A percentile compares a stretch with the other conserved stretches of the same genome.
phyloP scores from a whole-genome alignment of 2,329 filamentous ascomycete species.

The Diaporthe vexans region DNA sequence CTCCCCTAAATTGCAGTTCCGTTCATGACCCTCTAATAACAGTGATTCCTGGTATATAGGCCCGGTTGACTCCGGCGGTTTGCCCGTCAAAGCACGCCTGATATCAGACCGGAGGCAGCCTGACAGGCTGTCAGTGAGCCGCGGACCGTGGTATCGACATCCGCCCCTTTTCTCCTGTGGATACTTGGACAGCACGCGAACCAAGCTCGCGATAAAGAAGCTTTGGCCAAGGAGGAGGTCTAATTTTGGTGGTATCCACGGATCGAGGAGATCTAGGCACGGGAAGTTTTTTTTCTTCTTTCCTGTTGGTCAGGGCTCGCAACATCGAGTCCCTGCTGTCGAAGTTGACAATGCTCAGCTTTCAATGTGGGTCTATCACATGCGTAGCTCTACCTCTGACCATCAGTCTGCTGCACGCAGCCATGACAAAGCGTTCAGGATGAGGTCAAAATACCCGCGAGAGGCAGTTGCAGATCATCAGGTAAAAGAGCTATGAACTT shows the following conservation, averaged over 20 bases:
- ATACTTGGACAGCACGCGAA: slow-evolving; percentile 17
- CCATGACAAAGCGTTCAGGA: neutral
- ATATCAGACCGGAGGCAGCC: slow-evolving; percentile 13
- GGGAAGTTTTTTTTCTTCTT: neutral
- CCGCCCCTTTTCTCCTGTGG: slow-evolving; percentile 35
- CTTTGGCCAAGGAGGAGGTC: slow-evolving; percentile 33
- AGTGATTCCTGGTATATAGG: slow-evolving; percentile 24
- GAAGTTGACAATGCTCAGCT: neutral
- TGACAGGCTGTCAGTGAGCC: slow-evolving; percentile 25
- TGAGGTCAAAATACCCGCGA: neutral
- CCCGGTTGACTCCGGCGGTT: slow-evolving; percentile 28
- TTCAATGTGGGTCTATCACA: neutral
- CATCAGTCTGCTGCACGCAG: neutral
- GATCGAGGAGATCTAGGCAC: slow-evolving; percentile 13
- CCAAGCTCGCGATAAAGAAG: slow-evolving; percentile 28
- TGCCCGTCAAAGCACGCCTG: slow-evolving; percentile 21
- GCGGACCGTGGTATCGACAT: slow-evolving; percentile 9
- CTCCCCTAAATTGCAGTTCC: slow-evolving; percentile 31
- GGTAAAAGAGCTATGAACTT: neutral
- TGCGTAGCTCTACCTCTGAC: neutral
- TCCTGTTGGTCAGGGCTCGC: neutral
- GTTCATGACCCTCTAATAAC: slow-evolving; percentile 16
- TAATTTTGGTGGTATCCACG: slow-evolving; percentile 33
- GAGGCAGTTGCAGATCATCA: slow-evolving; percentile 7
- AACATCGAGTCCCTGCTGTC: neutral